phyloP scores from a whole-genome alignment of 805 yeast species.

The Spathaspora passalidarum region DNA sequence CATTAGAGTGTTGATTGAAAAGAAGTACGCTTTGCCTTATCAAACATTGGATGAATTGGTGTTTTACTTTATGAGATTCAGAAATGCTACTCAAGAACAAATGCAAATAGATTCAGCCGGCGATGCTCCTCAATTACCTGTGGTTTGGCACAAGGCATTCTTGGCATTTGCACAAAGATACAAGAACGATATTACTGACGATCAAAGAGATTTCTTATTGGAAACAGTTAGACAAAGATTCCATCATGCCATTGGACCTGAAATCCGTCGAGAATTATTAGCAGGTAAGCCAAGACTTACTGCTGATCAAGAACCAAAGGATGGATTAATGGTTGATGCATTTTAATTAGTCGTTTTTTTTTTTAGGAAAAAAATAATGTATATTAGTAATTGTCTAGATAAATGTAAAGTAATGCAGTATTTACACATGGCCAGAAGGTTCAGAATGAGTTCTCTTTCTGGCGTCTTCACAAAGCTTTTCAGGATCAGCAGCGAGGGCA shows the following conservation, averaged over 20 bases:
- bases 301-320: constrained; percentile 18
- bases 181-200: constrained; percentile 97
- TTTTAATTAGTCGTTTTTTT: constrained; percentile 13
- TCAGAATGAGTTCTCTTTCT: constrained; percentile 28
- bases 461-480: constrained; percentile 36
- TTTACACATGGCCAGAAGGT: constrained; percentile 6
- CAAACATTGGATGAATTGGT: constrained; percentile 94
- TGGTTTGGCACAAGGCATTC: constrained; percentile 97
- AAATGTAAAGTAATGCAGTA: background rate
- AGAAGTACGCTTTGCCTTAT: constrained; percentile 94
- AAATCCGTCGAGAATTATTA: constrained; percentile 85
- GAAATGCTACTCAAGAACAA: constrained; percentile 52
- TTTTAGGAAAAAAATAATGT: background rate
- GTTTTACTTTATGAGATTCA: constrained; percentile 88
- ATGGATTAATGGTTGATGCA: constrained; percentile 39
- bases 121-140: constrained; percentile 67
- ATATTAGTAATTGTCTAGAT: constrained; percentile 2
- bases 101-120: constrained; percentile 33
- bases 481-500: constrained; percentile 34
- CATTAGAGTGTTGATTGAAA: constrained; percentile 84
- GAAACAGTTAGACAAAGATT: constrained; percentile 89
- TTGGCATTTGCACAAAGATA: constrained; percentile 93
- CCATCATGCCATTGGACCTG: constrained; percentile 88
- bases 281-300: constrained; percentile 71
- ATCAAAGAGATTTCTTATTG: constrained; percentile 89